phyloP scores from a whole-genome alignment of 768 basidiomycete genomes.

The Tulasnella sp. region DNA sequence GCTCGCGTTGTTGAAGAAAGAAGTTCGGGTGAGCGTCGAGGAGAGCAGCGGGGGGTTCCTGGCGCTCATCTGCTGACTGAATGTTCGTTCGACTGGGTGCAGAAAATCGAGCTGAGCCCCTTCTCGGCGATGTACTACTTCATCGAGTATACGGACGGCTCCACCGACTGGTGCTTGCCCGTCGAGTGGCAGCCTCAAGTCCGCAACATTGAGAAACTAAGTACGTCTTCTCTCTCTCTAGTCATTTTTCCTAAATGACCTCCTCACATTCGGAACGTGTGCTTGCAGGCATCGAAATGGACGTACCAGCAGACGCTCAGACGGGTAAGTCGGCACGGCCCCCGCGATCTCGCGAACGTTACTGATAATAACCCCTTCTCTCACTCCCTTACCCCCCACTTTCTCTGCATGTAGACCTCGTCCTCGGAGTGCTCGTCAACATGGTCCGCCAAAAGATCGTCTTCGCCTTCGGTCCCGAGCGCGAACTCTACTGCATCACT shows the following conservation, averaged over 20 bases:
- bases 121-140: background rate
- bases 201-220: background rate
- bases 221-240: background rate
- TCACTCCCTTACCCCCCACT: background rate
- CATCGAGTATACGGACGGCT: slow-evolving; percentile 17
- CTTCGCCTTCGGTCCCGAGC: slow-evolving; percentile 19
- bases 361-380: background rate
- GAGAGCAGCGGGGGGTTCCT: background rate
- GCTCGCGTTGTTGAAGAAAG: background rate
- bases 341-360: background rate
- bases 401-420: background rate
- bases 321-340: background rate
- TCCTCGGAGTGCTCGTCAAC: slow-evolving; percentile 4
- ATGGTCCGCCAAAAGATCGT: slow-evolving; percentile 18
- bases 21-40: slow-evolving; percentile 15
- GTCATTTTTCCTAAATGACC: background rate
- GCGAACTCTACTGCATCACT: slow-evolving; percentile 23
- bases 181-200: slow-evolving; percentile 16
- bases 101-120: slow-evolving; percentile 18
- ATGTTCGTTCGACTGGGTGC: background rate
- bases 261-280: background rate
- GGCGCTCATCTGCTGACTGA: background rate
- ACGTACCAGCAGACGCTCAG: background rate
- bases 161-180: slow-evolving; percentile 3
- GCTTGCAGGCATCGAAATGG: background rate